Base-by-base conservation (phyloP, 768 basidiomycete species). In the Saitozyma podzolica region DNA sequence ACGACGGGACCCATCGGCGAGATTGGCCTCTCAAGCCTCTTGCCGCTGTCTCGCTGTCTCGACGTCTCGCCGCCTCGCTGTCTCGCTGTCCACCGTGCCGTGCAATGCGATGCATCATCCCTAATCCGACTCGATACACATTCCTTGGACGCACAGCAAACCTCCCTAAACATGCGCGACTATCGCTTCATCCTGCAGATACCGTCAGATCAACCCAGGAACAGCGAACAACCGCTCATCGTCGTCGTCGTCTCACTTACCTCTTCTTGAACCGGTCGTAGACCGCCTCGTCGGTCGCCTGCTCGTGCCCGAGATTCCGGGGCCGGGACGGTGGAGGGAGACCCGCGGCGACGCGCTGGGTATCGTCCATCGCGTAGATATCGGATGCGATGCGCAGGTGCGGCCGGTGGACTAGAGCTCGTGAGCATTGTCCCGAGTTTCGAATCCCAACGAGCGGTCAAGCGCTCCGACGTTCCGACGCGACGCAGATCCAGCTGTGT, bases 211-310 rank as follows among this genome's bases (percentile, higher is more conserved):
- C 45, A 47, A 17, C 45, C 45, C n/a, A 47, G 29, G 29, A 29
- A 29, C 29, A 29, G 29, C 29, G 2, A 29, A 29, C 29, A 29
- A 29, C 29, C 29, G 29, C 29, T 29, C 29, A 29, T 29, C 45
- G 45, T 47, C 45, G n/a, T 29, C 45, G 45, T 47, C 45, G n/a
- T 47, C n/a, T 11, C 11, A 47, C 70, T 51, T 43, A 73, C 61
- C 93, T 83, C 81, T 98, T 96, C 84, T 95, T 97, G 84, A 97
- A 98, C 40, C 95, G 86, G 80, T 95, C 92, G 82, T 87, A 62
- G 63, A 92, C 92, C 80, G 89, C 76, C 75, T 96, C 92, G 67
- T 98, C 94, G 8, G 93, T 96, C 10, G 93, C 93, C 84, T 88
- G 87, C 70, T 90, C 90, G 13, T 84, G 67, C 6, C 56, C 41